phyloP scores from a whole-genome alignment of 352 stramenopile genomes.

The Phytopythium boreale region DNA sequence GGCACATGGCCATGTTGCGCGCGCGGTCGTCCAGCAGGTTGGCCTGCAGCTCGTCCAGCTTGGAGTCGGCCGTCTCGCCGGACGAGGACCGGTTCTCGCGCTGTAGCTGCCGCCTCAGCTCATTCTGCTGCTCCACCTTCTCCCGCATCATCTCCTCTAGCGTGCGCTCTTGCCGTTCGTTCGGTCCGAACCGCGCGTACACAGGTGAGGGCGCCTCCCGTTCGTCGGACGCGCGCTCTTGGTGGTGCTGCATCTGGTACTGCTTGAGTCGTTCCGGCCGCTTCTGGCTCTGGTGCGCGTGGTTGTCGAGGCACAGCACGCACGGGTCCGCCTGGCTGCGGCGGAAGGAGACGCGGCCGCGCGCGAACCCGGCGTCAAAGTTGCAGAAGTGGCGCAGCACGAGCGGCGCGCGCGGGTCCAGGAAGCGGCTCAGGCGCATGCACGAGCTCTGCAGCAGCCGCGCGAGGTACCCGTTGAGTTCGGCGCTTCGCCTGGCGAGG shows the following conservation, averaged over 20 bases:
- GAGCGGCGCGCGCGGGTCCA: slow-evolving; percentile 65
- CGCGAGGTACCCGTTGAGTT: slow-evolving; percentile 67
- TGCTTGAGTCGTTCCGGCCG: slow-evolving; percentile 18
- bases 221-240: neutral
- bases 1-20: slow-evolving; percentile 67
- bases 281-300: slow-evolving; percentile 19
- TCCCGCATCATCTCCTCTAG: neutral
- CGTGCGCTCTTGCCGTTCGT: neutral
- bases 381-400: slow-evolving; percentile 81
- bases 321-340: slow-evolving; percentile 44
- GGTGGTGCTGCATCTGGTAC: slow-evolving; percentile 2
- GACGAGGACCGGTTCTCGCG: slow-evolving; percentile 13
- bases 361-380: slow-evolving; percentile 65
- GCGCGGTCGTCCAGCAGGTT: slow-evolving; percentile 71
- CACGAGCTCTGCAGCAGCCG: slow-evolving; percentile 31
- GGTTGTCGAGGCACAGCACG: slow-evolving; percentile 52
- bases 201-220: slow-evolving; percentile 4
- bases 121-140: slow-evolving; percentile 2
- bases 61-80: slow-evolving; percentile 13
- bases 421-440: slow-evolving; percentile 67
- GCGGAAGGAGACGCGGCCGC: slow-evolving; percentile 28
- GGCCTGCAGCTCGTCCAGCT: slow-evolving; percentile 54
- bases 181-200: slow-evolving; percentile 16
- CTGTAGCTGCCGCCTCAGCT: slow-evolving; percentile 7
- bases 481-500: slow-evolving; percentile 45